Evolutionary conservation across 2,329 filamentous ascomycete genomes (phyloP), one percentile per base, ranked within the genome.

Genomic region (Bipolaris bicolor): DNA sequence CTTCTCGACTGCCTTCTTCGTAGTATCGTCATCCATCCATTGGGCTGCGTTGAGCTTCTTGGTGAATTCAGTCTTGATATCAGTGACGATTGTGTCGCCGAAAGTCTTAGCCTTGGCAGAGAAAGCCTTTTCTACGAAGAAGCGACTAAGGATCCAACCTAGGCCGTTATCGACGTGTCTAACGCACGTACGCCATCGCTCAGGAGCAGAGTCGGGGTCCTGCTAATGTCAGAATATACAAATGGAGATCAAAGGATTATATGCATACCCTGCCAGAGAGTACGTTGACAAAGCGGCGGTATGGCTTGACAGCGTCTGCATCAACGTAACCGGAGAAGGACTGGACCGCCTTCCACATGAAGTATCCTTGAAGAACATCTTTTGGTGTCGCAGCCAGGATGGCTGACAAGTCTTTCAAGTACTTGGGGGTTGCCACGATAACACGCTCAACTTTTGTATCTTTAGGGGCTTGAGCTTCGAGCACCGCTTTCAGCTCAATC

Each of bases 91-190:
- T 52, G 86, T 82, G 56, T 90, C 86, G 15, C 88, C 88, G 44
- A 90, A 84, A 3, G 84, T 76, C 69, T 90, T 89, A 0, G 87
- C 87, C 18, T 86, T 83, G 11, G 87, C 82, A 0, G 87, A 86
- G 66, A 91, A 91, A 1, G 87, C 83, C 47, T 85, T 85, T 60
- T 90, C 84, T 1, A 91, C 81, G 61, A 88, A 92, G 77, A 91
- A 90, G 20, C 87, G 84, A 68, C 87, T 88, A 15, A 90, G 76
- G 47, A 89, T 87, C 88, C 88, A 91, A 2, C 84, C 84, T 20
- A 91, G 72, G 5, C 83, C 82, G 20, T 75, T 71, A 61, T 89
- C 86, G 5, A 88, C 81, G 33, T 82, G 80, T 7, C 70, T 71
- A 26, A 90, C 81, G 64, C 88, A 91, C 6, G 81, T 86, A 64